Percentiles rank a stretch among this genome's conserved stretches.
These are phyloP conservation scores for Strobilomyces echinocephalus DNA, from an alignment of 768 basidiomycete species.

Conservation along the genomic window DNA sequence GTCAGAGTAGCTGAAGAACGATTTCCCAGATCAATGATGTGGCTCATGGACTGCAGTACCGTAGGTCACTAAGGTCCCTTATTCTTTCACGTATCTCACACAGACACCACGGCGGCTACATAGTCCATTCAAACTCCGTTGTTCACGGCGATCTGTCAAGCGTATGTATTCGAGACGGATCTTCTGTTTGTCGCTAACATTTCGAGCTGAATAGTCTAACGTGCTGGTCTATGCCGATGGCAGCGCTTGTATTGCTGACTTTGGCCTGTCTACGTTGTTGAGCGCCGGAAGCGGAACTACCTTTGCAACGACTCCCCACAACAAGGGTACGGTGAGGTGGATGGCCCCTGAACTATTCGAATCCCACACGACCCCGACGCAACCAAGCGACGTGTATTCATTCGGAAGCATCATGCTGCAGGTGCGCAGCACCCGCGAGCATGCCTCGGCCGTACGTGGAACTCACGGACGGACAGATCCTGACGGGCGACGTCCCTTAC, in stretches of 20 bases:
- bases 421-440: not conserved
- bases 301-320: not conserved
- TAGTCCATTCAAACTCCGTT: not conserved
- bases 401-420: conserved; percentile 11
- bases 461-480: not conserved
- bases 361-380: not conserved
- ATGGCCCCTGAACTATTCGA: conserved; percentile 1
- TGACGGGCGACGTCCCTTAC: conserved; percentile 5
- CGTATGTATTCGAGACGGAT: not conserved
- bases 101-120: not conserved
- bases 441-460: not conserved
- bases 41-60: not conserved
- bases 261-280: conserved; percentile 3
- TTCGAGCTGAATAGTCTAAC: not conserved
- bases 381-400: conserved; percentile 4
- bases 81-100: not conserved
- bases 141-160: conserved; percentile 1
- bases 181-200: not conserved
- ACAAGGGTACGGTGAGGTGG: conserved; percentile 1
- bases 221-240: not conserved
- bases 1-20: not conserved
- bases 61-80: not conserved
- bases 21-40: not conserved
- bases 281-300: not conserved
- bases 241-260: conserved; percentile 3